A percentile compares a stretch with the other conserved stretches of the same genome.
Evolutionary conservation across 2,329 filamentous ascomycete genomes (phyloP).

Genomic region (Tetracladium maxilliforme): DNA sequence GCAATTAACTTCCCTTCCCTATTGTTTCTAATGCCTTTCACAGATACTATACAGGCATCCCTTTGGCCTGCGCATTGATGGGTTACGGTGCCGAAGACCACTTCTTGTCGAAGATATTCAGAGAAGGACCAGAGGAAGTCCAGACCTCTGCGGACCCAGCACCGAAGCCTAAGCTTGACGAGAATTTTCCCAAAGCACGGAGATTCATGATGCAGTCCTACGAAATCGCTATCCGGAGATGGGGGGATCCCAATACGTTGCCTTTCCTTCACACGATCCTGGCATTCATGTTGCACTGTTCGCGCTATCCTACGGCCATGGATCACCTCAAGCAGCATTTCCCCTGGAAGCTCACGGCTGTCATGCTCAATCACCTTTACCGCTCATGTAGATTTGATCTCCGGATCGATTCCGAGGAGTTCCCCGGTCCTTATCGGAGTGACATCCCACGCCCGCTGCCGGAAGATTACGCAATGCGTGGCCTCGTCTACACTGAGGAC

Average conservation of each 20-base stretch:
- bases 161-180: too few relatives aligned
- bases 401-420: neutral
- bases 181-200: too few relatives aligned
- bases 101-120: too few relatives aligned
- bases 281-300: slow-evolving; percentile 10
- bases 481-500: slow-evolving; percentile 9
- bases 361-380: slow-evolving; percentile 12
- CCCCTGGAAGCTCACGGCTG: slow-evolving; percentile 9
- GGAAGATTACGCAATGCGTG: slow-evolving; percentile 13
- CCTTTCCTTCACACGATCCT: slow-evolving; percentile 13
- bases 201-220: too few relatives aligned
- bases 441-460: slow-evolving; percentile 11
- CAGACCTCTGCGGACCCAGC: too few relatives aligned
- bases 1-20: too few relatives aligned
- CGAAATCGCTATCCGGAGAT: slow-evolving; percentile 9
- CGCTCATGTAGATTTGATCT: too few relatives aligned
- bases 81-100: too few relatives aligned
- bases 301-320: slow-evolving; percentile 7
- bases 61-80: too few relatives aligned
- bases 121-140: too few relatives aligned
- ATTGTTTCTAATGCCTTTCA: too few relatives aligned
- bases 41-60: too few relatives aligned
- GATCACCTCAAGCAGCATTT: slow-evolving; percentile 7
- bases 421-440: slow-evolving; percentile 1
- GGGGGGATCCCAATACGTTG: slow-evolving; percentile 12